These are phyloP conservation scores for Draba incana DNA, from an alignment of 345 rosid species.

Conservation along the genomic window DNA sequence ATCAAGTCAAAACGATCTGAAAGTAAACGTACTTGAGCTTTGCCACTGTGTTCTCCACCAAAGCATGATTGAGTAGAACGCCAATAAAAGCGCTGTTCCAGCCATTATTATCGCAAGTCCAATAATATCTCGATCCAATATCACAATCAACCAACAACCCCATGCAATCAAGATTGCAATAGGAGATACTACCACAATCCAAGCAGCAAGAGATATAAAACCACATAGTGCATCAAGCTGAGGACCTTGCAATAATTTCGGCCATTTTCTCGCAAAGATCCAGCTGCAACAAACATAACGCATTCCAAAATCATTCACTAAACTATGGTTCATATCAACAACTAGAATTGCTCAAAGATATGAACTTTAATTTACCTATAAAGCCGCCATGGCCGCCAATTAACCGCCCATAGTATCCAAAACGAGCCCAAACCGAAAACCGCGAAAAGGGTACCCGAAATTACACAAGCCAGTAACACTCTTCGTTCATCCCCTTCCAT, in stretches of 20 bases:
- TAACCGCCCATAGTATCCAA: constrained; percentile 87
- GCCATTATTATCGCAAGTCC: constrained; percentile 98
- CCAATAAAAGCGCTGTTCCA: constrained; percentile 91
- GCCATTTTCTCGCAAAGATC: constrained; percentile 99
- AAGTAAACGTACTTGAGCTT: constrained; percentile 78
- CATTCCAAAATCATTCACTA: constrained; percentile 20
- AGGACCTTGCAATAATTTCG: constrained; percentile 78
- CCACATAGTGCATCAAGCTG: constrained; percentile 77
- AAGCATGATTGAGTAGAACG: constrained; percentile 98
- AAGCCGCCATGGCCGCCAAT: constrained; percentile 99
- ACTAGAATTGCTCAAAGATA: background rate
- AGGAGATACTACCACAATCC: constrained; percentile 87
- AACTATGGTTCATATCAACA: background rate
- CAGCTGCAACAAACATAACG: constrained; percentile 60
- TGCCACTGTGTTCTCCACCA: constrained; percentile 99
- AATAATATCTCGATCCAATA: constrained; percentile 79
- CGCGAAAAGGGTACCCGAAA: constrained; percentile 84
- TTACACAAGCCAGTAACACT: constrained; percentile 68
- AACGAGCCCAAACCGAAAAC: constrained; percentile 80
- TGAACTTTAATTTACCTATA: constrained; percentile 60
- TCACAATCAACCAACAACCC: constrained; percentile 87
- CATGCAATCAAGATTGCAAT: constrained; percentile 76
- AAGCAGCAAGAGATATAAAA: constrained; percentile 69
- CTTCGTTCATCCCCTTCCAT: constrained; percentile 82
- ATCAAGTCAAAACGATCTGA: constrained; percentile 17